phyloP scores from a whole-genome alignment of 192 early-diverging fungal species.

The Glomus cerebriforme region DNA sequence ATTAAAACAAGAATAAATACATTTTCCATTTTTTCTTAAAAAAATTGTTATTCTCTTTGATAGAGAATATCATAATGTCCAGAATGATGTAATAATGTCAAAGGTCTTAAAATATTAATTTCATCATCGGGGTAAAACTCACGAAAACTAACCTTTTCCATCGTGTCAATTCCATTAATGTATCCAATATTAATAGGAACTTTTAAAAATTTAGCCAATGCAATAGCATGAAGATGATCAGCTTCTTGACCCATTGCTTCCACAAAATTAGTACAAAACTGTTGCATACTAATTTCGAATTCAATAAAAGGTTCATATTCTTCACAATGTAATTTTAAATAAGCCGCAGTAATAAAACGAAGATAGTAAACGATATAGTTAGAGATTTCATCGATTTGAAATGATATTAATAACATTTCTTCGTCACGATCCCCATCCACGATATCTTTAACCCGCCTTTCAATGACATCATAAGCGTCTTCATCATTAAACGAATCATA shows the following conservation, averaged over 20 bases:
- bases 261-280: slow-evolving; percentile 56
- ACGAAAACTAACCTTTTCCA: slow-evolving; percentile 65
- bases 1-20: too few relatives aligned
- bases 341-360: slow-evolving; percentile 57
- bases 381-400: slow-evolving; percentile 58
- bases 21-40: too few relatives aligned
- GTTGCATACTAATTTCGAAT: slow-evolving; percentile 55
- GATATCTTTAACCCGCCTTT: slow-evolving; percentile 44
- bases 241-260: slow-evolving; percentile 70
- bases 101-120: slow-evolving; percentile 35
- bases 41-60: slow-evolving; percentile 33
- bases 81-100: slow-evolving; percentile 54
- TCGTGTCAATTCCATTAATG: slow-evolving; percentile 56
- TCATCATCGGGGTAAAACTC: slow-evolving; percentile 68
- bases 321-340: slow-evolving; percentile 51
- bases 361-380: slow-evolving; percentile 63
- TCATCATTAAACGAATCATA: slow-evolving; percentile 56
- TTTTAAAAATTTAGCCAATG: slow-evolving; percentile 64
- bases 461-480: slow-evolving; percentile 56
- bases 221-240: slow-evolving; percentile 80
- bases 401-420: slow-evolving; percentile 44
- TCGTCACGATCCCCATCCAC: slow-evolving; percentile 34
- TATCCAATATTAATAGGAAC: slow-evolving; percentile 70
- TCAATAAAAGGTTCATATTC: slow-evolving; percentile 63
- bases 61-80: slow-evolving; percentile 82